phyloP scores from a whole-genome alignment of 768 basidiomycete genomes.

The Tulasnella sp. region DNA sequence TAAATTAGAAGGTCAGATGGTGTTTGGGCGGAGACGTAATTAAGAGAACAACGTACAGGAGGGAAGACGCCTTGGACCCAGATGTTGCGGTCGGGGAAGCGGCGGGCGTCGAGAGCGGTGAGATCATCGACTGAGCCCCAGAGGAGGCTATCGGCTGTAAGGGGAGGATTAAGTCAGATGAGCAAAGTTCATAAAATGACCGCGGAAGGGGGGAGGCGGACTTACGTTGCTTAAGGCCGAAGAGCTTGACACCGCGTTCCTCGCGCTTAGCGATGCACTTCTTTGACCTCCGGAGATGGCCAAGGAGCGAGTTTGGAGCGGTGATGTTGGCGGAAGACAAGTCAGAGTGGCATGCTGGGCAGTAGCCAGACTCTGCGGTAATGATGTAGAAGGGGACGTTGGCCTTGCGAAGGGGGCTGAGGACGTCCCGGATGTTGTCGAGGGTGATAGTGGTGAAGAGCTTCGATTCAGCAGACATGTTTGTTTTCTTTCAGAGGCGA shows the following conservation, averaged over 20 bases:
- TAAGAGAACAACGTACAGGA: conserved; percentile 32
- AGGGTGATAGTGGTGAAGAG: conserved; percentile 34
- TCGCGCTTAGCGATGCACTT: conserved; percentile 34
- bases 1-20: neutral
- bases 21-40: conserved; percentile 20
- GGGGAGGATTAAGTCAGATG: conserved; percentile 15
- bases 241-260: conserved; percentile 27
- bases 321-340: conserved; percentile 34
- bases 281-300: conserved; percentile 32
- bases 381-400: conserved; percentile 32
- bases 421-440: conserved; percentile 29
- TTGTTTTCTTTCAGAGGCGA: conserved; percentile 10
- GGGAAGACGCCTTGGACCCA: conserved; percentile 33
- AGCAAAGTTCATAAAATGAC: neutral
- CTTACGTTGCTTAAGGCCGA: conserved; percentile 35
- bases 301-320: conserved; percentile 33
- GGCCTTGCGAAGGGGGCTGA: neutral
- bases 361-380: conserved; percentile 34
- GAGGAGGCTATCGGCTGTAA: conserved; percentile 34
- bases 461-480: conserved; percentile 33
- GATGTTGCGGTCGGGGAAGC: conserved; percentile 26
- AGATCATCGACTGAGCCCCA: conserved; percentile 35
- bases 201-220: conserved; percentile 1
- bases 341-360: conserved; percentile 35
- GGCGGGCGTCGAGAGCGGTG: conserved; percentile 29